Conservation (phyloP, 768 basidiomycete genomes). For the Tremella yokohamensis region DNA sequence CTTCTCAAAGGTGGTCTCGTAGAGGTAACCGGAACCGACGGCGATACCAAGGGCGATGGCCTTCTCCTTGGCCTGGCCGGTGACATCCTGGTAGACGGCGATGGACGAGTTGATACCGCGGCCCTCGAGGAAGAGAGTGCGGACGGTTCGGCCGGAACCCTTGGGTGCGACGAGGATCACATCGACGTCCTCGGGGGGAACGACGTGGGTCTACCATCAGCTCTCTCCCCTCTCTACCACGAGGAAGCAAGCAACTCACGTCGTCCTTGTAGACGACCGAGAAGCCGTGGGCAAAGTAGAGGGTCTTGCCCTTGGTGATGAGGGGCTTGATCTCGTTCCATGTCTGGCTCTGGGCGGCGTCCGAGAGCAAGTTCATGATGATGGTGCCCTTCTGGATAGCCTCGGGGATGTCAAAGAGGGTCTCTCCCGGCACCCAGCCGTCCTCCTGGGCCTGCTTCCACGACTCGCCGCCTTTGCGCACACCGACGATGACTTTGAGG, state of each 20-base stretch:
- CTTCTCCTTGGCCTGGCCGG: conserved; percentile 96
- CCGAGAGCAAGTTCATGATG: conserved; percentile 99
- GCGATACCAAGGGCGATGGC: conserved; percentile 90
- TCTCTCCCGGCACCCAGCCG: conserved; percentile 97
- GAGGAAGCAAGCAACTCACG: conserved; percentile 39
- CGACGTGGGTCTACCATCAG: conserved; percentile 65
- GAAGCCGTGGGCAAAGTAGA: conserved; percentile 99
- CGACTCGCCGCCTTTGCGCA: conserved; percentile 91
- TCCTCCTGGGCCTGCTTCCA: conserved; percentile 95
- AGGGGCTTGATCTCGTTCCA: conserved; percentile 86
- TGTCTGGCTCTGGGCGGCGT: conserved; percentile 96
- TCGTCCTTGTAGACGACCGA: conserved; percentile 97
- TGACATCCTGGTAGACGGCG: conserved; percentile 95
- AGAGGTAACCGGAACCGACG: conserved; percentile 94
- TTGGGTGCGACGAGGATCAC: conserved; percentile 99
- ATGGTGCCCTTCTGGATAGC: conserved; percentile 93
- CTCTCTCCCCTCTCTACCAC: not conserved
- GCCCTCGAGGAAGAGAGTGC: conserved; percentile 99
- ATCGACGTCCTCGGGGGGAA: conserved; percentile 89
- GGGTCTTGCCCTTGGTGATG: conserved; percentile 99
- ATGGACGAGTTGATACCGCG: conserved; percentile 73
- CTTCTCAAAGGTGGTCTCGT: conserved; percentile 99
- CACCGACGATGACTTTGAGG: conserved; percentile 96
- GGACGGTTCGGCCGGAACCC: conserved; percentile 97
- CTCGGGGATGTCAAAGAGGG: conserved; percentile 96